Conservation (phyloP, 176 grass and related monocot genomes). For the Guadua angustifolia region DNA sequence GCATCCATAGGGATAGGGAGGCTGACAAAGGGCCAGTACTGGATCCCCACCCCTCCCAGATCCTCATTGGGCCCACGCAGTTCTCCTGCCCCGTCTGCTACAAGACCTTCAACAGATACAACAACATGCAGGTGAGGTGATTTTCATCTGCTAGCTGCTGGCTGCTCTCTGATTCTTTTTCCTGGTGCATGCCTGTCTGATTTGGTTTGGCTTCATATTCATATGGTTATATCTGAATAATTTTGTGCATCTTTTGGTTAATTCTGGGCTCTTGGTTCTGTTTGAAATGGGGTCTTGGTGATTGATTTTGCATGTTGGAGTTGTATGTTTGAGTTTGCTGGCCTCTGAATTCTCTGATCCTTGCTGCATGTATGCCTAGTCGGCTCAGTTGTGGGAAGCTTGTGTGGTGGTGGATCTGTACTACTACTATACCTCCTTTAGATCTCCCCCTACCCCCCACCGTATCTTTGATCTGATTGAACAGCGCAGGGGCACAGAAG, state of each 20-base stretch:
- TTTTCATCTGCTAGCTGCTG: not conserved
- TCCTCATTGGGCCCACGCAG: constrained; percentile 89
- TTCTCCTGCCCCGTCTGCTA: constrained; percentile 86
- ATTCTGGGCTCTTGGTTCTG: constrained; percentile 12
- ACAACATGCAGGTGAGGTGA: constrained; percentile 86
- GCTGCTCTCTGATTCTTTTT: not conserved
- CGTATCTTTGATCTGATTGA: constrained; percentile 62
- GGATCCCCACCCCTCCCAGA: constrained; percentile 88
- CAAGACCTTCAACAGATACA: constrained; percentile 95
- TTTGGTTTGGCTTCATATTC: not conserved
- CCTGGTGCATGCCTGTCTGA: not conserved
- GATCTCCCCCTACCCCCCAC: not conserved
- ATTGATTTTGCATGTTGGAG: constrained; percentile 15
- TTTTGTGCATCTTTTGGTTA: not conserved
- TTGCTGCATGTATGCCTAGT: not conserved
- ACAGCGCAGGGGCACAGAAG: constrained; percentile 21
- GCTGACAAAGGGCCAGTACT: constrained; percentile 86
- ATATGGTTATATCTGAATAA: not conserved
- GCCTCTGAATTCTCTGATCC: not conserved
- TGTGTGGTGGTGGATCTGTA: constrained; percentile 42
- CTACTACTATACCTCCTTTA: not conserved
- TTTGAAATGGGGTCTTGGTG: not conserved
- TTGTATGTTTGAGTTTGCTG: not conserved
- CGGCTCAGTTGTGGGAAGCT: not conserved
- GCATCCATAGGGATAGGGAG: constrained; percentile 63